These are phyloP conservation scores for Candida sp. DNA, from an alignment of 1,139 yeast species.

Conservation along the genomic window DNA sequence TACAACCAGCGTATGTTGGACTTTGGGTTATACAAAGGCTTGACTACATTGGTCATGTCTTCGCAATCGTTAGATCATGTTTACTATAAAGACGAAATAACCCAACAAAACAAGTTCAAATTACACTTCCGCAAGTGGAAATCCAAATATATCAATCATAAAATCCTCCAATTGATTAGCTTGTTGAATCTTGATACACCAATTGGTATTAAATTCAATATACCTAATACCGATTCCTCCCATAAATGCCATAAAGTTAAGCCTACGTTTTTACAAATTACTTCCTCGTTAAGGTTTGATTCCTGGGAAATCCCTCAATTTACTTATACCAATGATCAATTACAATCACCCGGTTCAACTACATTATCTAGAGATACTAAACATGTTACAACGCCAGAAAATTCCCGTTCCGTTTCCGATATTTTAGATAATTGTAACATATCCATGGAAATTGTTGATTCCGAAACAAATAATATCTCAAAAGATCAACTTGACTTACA, in stretches of 20 bases:
- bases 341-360: neutral
- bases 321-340: neutral
- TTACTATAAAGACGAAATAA: slow-evolving; percentile 32
- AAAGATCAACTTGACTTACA: neutral
- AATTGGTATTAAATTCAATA: slow-evolving; percentile 21
- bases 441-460: slow-evolving; percentile 1
- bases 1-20: slow-evolving; percentile 13
- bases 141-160: slow-evolving; percentile 21
- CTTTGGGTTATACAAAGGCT: slow-evolving; percentile 19
- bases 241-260: neutral
- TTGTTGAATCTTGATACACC: slow-evolving; percentile 5
- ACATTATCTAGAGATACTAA: neutral
- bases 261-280: neutral
- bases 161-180: slow-evolving; percentile 17
- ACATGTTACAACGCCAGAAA: neutral
- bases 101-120: slow-evolving; percentile 13
- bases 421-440: neutral
- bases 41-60: slow-evolving; percentile 26
- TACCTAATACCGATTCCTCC: slow-evolving; percentile 28
- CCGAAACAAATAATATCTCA: neutral
- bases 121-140: slow-evolving; percentile 23
- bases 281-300: neutral
- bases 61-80: slow-evolving; percentile 26
- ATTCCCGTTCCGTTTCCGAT: neutral
- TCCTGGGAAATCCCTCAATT: neutral